These are phyloP conservation scores for Hanseniaspora jakobsenii DNA, from an alignment of 805 yeast genomes.

Conservation along the genomic window DNA sequence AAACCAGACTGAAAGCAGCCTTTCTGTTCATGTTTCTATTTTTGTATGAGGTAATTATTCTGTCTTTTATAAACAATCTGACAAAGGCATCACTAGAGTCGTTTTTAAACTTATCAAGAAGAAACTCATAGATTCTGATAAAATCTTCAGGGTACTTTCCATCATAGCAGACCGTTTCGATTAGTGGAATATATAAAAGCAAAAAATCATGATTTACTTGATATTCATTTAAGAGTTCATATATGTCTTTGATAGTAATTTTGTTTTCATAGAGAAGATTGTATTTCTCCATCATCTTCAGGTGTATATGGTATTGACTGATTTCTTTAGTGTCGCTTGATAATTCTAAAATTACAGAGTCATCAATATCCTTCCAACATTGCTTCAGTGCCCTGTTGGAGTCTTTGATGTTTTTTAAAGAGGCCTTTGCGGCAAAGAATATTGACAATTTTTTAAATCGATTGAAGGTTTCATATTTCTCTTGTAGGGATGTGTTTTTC, in stretches of 20 bases:
- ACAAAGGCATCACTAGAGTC: background rate
- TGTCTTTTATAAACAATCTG: constrained; percentile 5
- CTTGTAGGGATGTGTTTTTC: background rate
- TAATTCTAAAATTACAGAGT: constrained; percentile 8
- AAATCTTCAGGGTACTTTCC: constrained; percentile 12
- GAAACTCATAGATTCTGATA: constrained; percentile 12
- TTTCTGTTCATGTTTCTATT: background rate
- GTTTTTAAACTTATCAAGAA: background rate
- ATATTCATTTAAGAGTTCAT: constrained; percentile 2
- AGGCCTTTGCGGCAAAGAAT: background rate
- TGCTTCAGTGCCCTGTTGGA: constrained; percentile 6
- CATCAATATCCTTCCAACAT: constrained; percentile 10
- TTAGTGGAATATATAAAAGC: constrained; percentile 1
- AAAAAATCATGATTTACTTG: background rate
- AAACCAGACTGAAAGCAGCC: background rate
- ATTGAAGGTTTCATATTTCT: constrained; percentile 9
- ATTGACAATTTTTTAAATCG: constrained; percentile 8
- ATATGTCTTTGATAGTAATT: constrained; percentile 1
- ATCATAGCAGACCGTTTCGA: constrained; percentile 11
- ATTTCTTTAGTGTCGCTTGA: background rate
- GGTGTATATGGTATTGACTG: constrained; percentile 2
- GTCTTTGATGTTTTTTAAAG: background rate
- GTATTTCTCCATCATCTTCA: constrained; percentile 2
- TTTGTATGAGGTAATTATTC: background rate
- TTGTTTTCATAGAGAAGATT: constrained; percentile 10